Conservation (phyloP, 345 rosid species). For the Aegle marmelos region DNA sequence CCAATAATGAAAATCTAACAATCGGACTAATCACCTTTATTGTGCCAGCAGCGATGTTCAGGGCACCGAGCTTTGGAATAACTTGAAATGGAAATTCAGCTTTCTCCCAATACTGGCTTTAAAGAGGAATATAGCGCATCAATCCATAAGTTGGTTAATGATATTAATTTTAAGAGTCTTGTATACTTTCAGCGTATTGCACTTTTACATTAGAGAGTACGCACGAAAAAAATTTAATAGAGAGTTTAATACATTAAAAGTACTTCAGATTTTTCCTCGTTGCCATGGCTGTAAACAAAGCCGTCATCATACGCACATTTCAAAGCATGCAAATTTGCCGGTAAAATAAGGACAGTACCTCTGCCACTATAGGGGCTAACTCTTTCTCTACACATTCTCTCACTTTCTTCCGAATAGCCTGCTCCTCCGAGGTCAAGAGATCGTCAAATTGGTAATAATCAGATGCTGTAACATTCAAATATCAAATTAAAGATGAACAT, state of each 20-base stretch:
- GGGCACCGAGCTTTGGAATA: conserved; percentile 66
- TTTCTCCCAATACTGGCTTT: conserved; percentile 86
- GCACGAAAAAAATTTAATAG: too few relatives aligned
- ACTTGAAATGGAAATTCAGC: conserved; percentile 95
- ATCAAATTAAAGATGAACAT: conserved; percentile 5
- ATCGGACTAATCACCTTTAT: conserved; percentile 54
- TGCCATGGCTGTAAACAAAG: neutral
- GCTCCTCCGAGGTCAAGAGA: conserved; percentile 64
- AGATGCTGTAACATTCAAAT: conserved; percentile 44
- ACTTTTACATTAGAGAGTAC: too few relatives aligned
- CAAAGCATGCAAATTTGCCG: neutral
- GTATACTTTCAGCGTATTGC: too few relatives aligned
- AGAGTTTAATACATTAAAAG: too few relatives aligned
- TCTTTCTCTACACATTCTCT: conserved; percentile 85
- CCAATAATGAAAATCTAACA: neutral
- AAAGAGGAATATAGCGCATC: neutral
- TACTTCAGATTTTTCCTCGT: too few relatives aligned
- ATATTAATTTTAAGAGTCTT: neutral
- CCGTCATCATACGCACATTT: too few relatives aligned
- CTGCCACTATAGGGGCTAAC: conserved; percentile 82
- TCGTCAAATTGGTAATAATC: conserved; percentile 78
- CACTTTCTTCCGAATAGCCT: conserved; percentile 55
- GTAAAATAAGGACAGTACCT: conserved; percentile 40
- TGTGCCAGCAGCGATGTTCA: conserved; percentile 72
- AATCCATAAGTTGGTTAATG: neutral